Percentiles rank a stretch among this genome's conserved stretches.
Conservation (phyloP, 1,284 basidiomycete genomes). For the Microbotryum intermedium region DNA sequence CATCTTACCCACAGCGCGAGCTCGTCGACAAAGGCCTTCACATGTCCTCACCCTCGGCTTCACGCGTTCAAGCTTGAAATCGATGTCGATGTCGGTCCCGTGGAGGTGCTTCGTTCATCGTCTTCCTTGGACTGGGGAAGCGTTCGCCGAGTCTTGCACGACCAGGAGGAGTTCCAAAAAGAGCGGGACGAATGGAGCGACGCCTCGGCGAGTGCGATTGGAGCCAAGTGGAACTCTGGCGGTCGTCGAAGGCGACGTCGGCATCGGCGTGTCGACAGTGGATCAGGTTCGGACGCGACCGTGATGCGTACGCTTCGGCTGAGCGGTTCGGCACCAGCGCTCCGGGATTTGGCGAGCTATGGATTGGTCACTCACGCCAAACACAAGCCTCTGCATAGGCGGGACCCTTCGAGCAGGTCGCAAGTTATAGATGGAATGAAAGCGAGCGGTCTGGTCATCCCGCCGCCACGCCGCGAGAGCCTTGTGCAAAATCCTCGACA, state of each 20-base stretch:
- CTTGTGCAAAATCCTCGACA: too few species aligned
- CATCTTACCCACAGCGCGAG: not conserved
- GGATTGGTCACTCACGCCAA: not conserved
- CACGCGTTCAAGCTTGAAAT: not conserved
- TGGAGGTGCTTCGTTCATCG: not conserved
- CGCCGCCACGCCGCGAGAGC: too few species aligned
- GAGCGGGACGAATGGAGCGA: constrained; percentile 20
- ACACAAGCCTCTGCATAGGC: not conserved
- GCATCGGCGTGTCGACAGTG: not conserved
- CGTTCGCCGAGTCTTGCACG: constrained; percentile 10
- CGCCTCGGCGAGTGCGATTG: constrained; percentile 9
- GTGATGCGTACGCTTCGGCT: too few species aligned
- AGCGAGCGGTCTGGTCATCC: too few species aligned
- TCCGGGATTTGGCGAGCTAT: not conserved
- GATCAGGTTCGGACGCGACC: not conserved
- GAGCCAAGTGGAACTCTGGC: not conserved
- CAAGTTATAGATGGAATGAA: too few species aligned
- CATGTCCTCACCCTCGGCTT: constrained; percentile 1
- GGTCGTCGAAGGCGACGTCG: not conserved
- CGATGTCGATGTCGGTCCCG: not conserved
- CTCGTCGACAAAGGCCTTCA: not conserved
- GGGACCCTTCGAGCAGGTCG: too few species aligned
- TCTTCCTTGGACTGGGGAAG: constrained; percentile 5
- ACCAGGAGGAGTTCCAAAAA: constrained; percentile 6
- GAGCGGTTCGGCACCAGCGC: not conserved